Evolutionary conservation across 2,329 filamentous ascomycete species (phyloP).

Genomic region (Pestalotiopsis sp.): DNA sequence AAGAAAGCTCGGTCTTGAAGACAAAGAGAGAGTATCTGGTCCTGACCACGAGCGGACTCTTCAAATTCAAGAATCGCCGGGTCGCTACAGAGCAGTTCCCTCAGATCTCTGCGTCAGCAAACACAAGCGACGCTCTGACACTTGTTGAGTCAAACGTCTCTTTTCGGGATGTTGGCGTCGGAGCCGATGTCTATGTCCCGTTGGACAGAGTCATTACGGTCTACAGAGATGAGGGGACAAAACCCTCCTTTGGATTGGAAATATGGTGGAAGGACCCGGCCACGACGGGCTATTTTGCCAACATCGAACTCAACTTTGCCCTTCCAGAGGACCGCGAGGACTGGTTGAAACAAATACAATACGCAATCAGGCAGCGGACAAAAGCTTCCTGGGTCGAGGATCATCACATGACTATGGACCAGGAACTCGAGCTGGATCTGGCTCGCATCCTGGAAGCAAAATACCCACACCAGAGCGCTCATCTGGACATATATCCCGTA

Average conservation of each 20-base stretch:
- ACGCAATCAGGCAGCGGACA: conserved; percentile 34
- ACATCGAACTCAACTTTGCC: conserved; percentile 51
- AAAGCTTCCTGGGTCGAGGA: conserved; percentile 33
- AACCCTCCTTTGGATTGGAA: conserved; percentile 54
- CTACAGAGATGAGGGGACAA: conserved; percentile 53
- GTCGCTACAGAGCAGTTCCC: conserved; percentile 52
- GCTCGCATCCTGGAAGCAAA: conserved; percentile 47
- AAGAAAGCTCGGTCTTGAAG: conserved; percentile 52
- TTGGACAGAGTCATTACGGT: conserved; percentile 53
- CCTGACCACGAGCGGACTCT: conserved; percentile 50
- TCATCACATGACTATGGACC: conserved; percentile 37
- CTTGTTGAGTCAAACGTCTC: conserved; percentile 36
- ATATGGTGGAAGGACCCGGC: conserved; percentile 57
- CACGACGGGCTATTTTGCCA: conserved; percentile 47
- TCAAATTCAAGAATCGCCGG: conserved; percentile 52
- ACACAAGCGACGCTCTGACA: conserved; percentile 33
- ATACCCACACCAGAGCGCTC: conserved; percentile 40
- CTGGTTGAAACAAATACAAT: conserved; percentile 50
- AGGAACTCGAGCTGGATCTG: conserved; percentile 49
- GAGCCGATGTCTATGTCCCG: conserved; percentile 45
- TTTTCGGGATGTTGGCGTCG: conserved; percentile 22
- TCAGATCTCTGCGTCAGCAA: conserved; percentile 36
- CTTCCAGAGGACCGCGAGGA: conserved; percentile 52
- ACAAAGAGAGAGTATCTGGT: conserved; percentile 54
- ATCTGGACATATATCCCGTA: conserved; percentile 54